Evolutionary conservation across 805 yeast genomes (phyloP).

Genomic region (Millerago galiae): DNA sequence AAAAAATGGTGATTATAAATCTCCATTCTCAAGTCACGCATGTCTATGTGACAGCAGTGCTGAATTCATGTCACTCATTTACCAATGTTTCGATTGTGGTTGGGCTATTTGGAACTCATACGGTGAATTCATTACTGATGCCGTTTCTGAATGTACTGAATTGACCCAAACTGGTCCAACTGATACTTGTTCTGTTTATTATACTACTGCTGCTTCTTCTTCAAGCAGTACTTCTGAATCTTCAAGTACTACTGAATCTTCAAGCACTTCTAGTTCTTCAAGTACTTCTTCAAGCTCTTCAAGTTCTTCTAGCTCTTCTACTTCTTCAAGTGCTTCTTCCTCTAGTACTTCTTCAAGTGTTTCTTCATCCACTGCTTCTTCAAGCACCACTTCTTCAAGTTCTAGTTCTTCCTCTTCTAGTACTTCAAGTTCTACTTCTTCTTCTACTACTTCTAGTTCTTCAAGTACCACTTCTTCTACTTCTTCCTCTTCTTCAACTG

Average conservation of each 20-base stretch:
- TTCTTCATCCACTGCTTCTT: background rate
- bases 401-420: no score
- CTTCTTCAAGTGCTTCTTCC: background rate
- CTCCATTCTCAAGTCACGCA: constrained; percentile 10
- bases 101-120: constrained; percentile 31
- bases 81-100: constrained; percentile 29
- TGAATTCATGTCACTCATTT: constrained; percentile 13
- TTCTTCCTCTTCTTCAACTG: no score
- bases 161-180: constrained; percentile 22
- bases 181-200: constrained; percentile 10
- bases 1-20: constrained; percentile 7
- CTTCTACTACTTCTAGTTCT: constrained; percentile 3
- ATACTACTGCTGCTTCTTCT: no score
- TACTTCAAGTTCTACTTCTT: background rate
- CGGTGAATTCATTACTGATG: constrained; percentile 18
- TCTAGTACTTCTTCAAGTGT: background rate
- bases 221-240: no score
- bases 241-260: no score
- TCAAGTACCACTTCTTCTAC: background rate
- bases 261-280: background rate
- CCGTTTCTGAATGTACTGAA: constrained; percentile 22
- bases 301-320: background rate
- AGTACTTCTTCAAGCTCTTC: background rate
- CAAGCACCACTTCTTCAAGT: background rate
- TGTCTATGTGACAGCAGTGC: constrained; percentile 19